Conservation (phyloP, 306 rosid species). For the Parietaria judaica region DNA sequence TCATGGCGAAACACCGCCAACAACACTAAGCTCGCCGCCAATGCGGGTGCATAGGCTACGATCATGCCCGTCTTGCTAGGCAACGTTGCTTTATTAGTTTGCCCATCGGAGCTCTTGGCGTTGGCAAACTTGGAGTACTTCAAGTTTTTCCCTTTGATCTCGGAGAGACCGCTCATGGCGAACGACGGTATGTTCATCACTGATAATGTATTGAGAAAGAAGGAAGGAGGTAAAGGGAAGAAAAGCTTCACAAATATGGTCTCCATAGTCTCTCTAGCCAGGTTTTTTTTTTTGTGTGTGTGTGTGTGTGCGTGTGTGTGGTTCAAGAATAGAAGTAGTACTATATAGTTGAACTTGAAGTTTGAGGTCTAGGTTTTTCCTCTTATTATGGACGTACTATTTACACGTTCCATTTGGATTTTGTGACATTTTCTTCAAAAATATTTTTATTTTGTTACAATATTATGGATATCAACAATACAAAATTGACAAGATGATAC, state of each 20-base stretch:
- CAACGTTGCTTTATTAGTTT: conserved; percentile 13
- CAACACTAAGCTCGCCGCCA: conserved; percentile 36
- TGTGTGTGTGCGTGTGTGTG: too few relatives aligned
- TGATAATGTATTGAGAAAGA: conserved; percentile 29
- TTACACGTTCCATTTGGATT: too few relatives aligned
- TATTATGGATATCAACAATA: too few relatives aligned
- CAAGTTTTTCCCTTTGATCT: conserved; percentile 41
- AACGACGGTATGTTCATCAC: conserved; percentile 18
- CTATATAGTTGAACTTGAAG: too few relatives aligned
- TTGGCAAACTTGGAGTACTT: conserved; percentile 48
- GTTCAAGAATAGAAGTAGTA: too few relatives aligned
- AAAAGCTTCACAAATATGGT: conserved; percentile 20
- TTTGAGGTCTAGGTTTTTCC: too few relatives aligned
- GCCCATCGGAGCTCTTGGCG: not conserved
- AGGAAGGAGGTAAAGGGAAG: conserved; percentile 41
- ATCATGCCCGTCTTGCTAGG: conserved; percentile 54
- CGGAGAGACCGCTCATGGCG: conserved; percentile 23
- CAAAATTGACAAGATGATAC: too few relatives aligned
- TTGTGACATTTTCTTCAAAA: too few relatives aligned
- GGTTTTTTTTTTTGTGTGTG: not conserved
- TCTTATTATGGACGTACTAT: too few relatives aligned
- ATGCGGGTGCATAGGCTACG: conserved; percentile 48
- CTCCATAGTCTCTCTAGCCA: not conserved
- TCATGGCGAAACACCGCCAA: conserved; percentile 27
- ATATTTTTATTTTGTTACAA: too few relatives aligned